A percentile compares a stretch with the other conserved stretches of the same genome.
Evolutionary conservation across 2,329 filamentous ascomycete species (phyloP).

Genomic region (Fusarium sublunatum): DNA sequence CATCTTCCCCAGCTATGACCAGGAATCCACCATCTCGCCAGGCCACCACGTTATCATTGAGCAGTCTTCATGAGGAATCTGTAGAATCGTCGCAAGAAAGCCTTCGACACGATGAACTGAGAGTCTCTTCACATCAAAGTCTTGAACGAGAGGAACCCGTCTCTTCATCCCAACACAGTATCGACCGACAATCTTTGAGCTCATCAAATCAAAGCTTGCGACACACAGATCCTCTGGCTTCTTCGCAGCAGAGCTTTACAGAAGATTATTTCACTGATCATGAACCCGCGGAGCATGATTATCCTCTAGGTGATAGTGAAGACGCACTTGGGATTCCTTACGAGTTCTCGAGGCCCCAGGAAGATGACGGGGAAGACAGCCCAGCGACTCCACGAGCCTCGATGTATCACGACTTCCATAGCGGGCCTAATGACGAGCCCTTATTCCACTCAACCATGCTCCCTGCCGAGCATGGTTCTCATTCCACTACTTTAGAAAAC

Average conservation of each 20-base stretch:
- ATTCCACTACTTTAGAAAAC: conserved; percentile 34
- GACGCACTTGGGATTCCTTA: conserved; percentile 68
- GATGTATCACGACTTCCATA: conserved; percentile 54
- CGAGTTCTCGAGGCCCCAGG: conserved; percentile 56
- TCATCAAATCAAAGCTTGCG: conserved; percentile 31
- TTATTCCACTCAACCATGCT: conserved; percentile 48
- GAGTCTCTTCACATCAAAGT: conserved; percentile 37
- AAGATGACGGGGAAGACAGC: conserved; percentile 52
- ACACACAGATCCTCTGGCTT: conserved; percentile 36
- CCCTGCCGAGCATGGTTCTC: conserved; percentile 24
- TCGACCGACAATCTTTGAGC: conserved; percentile 29
- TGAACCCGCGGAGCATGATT: conserved; percentile 39
- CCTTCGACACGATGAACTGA: conserved; percentile 39
- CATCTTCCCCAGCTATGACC: conserved; percentile 64
- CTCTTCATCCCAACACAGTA: conserved; percentile 20
- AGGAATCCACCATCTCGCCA: conserved; percentile 52
- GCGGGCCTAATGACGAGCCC: conserved; percentile 42
- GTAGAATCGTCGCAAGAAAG: conserved; percentile 43
- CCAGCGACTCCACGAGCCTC: conserved; percentile 67
- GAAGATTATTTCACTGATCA: conserved; percentile 40
- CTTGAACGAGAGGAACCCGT: conserved; percentile 25
- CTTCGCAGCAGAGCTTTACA: conserved; percentile 43
- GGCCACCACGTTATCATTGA: conserved; percentile 45
- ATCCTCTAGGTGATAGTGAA: conserved; percentile 62
- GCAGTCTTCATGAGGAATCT: conserved; percentile 44